A percentile compares a stretch with the other conserved stretches of the same genome.
Conservation (phyloP, 306 rosid genomes). For the Albizia julibrissin region DNA sequence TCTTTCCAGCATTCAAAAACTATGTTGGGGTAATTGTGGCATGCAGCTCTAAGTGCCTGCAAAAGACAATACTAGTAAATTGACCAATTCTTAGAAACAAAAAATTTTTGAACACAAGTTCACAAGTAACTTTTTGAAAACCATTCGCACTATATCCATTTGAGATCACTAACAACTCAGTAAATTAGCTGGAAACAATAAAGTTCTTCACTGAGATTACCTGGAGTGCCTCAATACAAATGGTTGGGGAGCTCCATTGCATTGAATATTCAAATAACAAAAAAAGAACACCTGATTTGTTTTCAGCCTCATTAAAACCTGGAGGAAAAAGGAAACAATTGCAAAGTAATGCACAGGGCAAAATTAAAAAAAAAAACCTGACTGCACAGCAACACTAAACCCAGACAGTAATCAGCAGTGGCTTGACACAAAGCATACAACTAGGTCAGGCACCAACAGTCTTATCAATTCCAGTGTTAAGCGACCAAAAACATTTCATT, state of each 20-base stretch:
- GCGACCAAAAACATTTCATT: background rate
- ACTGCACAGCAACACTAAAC: background rate
- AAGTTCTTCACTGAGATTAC: conserved; percentile 42
- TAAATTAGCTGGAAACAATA: conserved; percentile 7
- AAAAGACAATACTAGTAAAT: conserved; percentile 24
- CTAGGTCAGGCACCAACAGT: background rate
- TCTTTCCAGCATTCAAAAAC: conserved; percentile 72
- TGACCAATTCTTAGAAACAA: conserved; percentile 26
- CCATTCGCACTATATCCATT: background rate
- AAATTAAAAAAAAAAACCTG: background rate
- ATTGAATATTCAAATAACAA: conserved; percentile 60
- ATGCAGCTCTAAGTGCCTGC: conserved; percentile 84
- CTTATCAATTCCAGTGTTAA: background rate
- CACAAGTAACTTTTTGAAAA: conserved; percentile 17
- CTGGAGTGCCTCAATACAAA: conserved; percentile 97
- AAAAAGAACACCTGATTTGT: conserved; percentile 62
- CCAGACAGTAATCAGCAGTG: conserved; percentile 11
- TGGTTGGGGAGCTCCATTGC: conserved; percentile 56
- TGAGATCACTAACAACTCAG: background rate
- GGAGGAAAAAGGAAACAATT: conserved; percentile 33
- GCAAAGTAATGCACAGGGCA: conserved; percentile 7
- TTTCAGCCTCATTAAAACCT: conserved; percentile 53
- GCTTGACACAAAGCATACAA: background rate
- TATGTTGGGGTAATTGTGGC: conserved; percentile 78
- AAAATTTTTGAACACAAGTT: background rate